Percentiles rank a stretch among this genome's conserved stretches.
Conservation (phyloP, 176 grass and related monocot species). For the Avena insularis region DNA sequence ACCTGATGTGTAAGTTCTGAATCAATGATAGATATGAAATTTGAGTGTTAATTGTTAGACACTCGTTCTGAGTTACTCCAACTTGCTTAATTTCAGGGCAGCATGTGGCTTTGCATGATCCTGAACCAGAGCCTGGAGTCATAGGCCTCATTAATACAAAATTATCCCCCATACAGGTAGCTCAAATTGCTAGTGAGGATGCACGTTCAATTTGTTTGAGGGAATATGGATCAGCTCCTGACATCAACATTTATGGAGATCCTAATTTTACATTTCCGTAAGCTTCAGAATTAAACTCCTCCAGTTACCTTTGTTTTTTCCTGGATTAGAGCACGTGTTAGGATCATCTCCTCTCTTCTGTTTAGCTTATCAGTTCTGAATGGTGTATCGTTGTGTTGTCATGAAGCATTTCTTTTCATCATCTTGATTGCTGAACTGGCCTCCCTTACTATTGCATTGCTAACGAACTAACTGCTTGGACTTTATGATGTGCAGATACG, state of each 20-base stretch:
- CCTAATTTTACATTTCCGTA: conserved; percentile 89
- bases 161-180: conserved; percentile 80
- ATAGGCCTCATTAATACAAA: conserved; percentile 88
- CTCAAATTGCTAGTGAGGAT: conserved; percentile 84
- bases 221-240: conserved; percentile 92
- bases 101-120: conserved; percentile 93
- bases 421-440: conserved; percentile 17
- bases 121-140: conserved; percentile 71
- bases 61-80: conserved; percentile 13
- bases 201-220: conserved; percentile 81
- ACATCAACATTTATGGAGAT: conserved; percentile 91
- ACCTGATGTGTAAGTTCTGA: not conserved
- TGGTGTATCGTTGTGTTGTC: not conserved
- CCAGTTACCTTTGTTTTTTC: not conserved
- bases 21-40: conserved; percentile 1
- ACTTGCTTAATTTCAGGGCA: conserved; percentile 69
- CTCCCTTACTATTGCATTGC: not conserved
- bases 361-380: not conserved
- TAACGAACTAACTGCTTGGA: conserved; percentile 31
- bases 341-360: not conserved
- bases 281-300: conserved; percentile 39
- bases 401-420: not conserved
- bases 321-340: not conserved
- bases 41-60: conserved; percentile 8
- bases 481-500: conserved; percentile 65